Evolutionary conservation across 2,329 filamentous ascomycete species (phyloP), one percentile per base, ranked within the genome.

Genomic region (Calonectria henricotiae): DNA sequence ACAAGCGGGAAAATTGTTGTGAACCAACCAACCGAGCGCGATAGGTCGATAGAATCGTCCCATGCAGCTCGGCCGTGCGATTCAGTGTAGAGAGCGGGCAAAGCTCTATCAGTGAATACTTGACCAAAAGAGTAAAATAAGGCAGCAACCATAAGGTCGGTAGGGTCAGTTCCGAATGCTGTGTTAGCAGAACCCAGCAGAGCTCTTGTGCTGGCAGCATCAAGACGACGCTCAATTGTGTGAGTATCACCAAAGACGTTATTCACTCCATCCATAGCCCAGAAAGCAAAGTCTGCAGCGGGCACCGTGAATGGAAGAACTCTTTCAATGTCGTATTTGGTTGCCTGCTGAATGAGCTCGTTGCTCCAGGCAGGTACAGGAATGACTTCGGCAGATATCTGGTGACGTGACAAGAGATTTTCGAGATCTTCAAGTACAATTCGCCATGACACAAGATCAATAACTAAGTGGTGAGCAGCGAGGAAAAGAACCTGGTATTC

Each of bases 21-120:
- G 67, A 83, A 83, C 81, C 81, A 83, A 2, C 82, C 82, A 0
- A 83, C 78, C 0, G 80, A 82, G 2, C 72, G 23, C 1, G 79
- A 78, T 0, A 80, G 41, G 60, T 83, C 79, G 7, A 82, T 68
- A 3, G 35, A 35, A 7, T 74, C 55, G 47, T 76, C 71, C 76
- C 77, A 81, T 0, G 77, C 35, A 54, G 83, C 80, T 30, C 82
- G 78, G 1, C 81, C 82, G 47, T 83, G 81, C 2, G 76, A 76
- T 62, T 83, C 81, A n/a, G 61, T 77, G 54, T 77, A 81, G 1
- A 83, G 66, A 1, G 73, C 54, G 1, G 80, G 80, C 0, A 65
- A 15, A 3, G 65, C 17, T 8, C 79, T 69, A 44, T 80, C 76
- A 1, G 61, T 5, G 67, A 83, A 83, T 0, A 67, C 64, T 5